Evolutionary conservation across 768 basidiomycete species (phyloP).

Genomic region (Dacryopinax primogenitus): DNA sequence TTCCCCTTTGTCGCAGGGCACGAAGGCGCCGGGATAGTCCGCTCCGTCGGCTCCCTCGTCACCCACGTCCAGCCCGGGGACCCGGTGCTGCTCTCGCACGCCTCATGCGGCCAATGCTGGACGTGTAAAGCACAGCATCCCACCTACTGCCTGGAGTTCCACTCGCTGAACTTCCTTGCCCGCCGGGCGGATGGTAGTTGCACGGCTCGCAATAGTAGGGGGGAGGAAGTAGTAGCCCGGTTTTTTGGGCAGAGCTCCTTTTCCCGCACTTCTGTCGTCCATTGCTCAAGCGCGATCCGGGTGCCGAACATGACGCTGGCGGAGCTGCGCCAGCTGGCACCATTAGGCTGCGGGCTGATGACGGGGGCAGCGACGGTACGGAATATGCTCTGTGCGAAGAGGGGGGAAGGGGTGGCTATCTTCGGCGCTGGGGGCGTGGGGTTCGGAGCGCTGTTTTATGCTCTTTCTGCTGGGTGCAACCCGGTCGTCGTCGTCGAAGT

Average conservation of each 20-base stretch:
- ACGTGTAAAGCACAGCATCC: not conserved
- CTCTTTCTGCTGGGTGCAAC: not conserved
- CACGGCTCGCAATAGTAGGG: not conserved
- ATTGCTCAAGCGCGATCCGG: not conserved
- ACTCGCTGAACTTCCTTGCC: not conserved
- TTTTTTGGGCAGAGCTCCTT: conserved; percentile 6
- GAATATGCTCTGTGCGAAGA: not conserved
- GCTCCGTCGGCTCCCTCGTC: not conserved
- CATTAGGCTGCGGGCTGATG: not conserved
- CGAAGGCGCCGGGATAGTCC: not conserved
- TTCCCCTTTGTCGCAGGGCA: conserved; percentile 5
- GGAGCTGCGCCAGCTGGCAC: not conserved
- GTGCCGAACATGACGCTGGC: not conserved
- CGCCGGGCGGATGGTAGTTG: not conserved
- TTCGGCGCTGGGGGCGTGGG: conserved; percentile 1
- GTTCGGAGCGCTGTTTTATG: not conserved
- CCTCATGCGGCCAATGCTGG: not conserved
- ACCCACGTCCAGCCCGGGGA: not conserved
- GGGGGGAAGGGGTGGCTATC: not conserved
- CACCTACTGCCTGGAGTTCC: not conserved
- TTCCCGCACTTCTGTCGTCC: not conserved
- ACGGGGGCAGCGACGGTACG: not conserved
- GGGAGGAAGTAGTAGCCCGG: not conserved
- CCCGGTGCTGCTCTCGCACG: not conserved
- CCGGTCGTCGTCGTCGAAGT: not conserved